These are phyloP conservation scores for Ilex asprella DNA, from an alignment of 257 asterid genomes.

Conservation along the genomic window DNA sequence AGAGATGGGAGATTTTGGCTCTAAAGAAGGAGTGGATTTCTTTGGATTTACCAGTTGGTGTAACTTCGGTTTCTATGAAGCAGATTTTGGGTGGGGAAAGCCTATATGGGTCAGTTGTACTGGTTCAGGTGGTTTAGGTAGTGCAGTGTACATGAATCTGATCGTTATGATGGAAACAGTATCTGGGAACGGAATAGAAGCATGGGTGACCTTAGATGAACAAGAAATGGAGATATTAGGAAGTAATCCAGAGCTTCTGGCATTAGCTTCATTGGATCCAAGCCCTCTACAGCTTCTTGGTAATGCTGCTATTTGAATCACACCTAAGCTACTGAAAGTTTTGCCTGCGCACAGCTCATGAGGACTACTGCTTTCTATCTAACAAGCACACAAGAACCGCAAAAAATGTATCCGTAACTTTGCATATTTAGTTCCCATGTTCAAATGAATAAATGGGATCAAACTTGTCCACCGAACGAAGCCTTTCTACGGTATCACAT, in stretches of 20 bases:
- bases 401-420: too few species aligned
- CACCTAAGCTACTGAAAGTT: too few species aligned
- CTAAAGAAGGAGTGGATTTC: conserved; percentile 30
- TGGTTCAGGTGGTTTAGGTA: conserved; percentile 46
- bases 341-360: too few species aligned
- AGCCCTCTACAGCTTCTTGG: conserved; percentile 27
- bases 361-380: too few species aligned
- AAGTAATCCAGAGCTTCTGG: conserved; percentile 29
- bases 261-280: conserved; percentile 35
- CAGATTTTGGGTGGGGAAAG: conserved; percentile 80
- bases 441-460: too few species aligned
- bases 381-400: too few species aligned
- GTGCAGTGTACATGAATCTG: conserved; percentile 50
- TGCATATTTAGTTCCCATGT: too few species aligned
- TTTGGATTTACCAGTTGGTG: conserved; percentile 75
- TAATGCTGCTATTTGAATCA: too few species aligned
- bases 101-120: conserved; percentile 64
- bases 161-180: conserved; percentile 42
- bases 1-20: conserved; percentile 44
- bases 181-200: conserved; percentile 63
- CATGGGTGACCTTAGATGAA: conserved; percentile 82
- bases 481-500: too few species aligned
- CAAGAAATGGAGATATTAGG: conserved; percentile 44
- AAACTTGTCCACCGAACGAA: too few species aligned
- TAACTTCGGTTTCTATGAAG: conserved; percentile 54